phyloP scores from a whole-genome alignment of 345 rosid genomes.

The Balakata baccata region DNA sequence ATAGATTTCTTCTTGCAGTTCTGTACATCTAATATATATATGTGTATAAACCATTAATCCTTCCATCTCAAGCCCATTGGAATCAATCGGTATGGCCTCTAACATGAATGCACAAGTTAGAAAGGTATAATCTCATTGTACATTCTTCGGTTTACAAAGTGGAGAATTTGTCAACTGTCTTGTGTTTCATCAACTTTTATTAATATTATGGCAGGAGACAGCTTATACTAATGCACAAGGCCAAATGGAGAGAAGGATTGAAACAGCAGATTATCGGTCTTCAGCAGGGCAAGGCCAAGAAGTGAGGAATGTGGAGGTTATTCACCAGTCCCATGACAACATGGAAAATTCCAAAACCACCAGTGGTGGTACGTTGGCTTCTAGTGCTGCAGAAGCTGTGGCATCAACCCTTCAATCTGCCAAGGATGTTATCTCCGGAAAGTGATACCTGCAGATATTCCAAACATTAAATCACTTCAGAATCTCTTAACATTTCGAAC shows the following conservation, averaged over 20 bases:
- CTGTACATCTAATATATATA: neutral
- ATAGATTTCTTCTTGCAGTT: neutral
- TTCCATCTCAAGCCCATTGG: neutral
- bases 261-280: conserved; percentile 41
- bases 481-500: too few species aligned
- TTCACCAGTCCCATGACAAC: conserved; percentile 38
- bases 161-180: neutral
- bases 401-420: conserved; percentile 53
- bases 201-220: conserved; percentile 23
- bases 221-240: conserved; percentile 28
- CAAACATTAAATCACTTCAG: too few species aligned
- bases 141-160: neutral
- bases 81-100: conserved; percentile 1
- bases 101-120: conserved; percentile 29
- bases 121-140: conserved; percentile 23
- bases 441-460: neutral
- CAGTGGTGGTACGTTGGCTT: conserved; percentile 54
- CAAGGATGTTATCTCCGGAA: conserved; percentile 35
- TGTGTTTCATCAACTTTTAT: neutral
- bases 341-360: conserved; percentile 23
- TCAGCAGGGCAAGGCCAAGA: conserved; percentile 54
- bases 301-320: conserved; percentile 43
- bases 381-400: conserved; percentile 57
- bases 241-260: conserved; percentile 37
- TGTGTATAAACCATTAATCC: neutral